A percentile compares a stretch with the other conserved stretches of the same genome.
phyloP scores from a whole-genome alignment of 2,329 filamentous ascomycete genomes.

The Bipolaris zeicola region DNA sequence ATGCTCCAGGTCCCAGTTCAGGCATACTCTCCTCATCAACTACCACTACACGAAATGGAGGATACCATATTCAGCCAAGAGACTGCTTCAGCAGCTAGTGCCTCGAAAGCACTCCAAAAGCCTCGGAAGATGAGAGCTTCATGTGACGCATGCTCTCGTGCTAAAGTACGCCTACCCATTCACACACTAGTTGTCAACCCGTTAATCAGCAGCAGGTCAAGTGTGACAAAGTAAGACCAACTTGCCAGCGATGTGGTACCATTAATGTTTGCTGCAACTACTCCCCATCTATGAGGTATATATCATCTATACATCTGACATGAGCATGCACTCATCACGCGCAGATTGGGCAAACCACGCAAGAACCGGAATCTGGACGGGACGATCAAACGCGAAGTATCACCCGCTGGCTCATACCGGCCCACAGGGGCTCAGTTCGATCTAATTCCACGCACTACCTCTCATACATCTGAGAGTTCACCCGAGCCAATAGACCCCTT shows the following conservation, averaged over 20 bases:
- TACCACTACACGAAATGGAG: constrained; percentile 33
- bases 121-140: constrained; percentile 47
- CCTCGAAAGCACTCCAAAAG: constrained; percentile 34
- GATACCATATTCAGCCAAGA: constrained; percentile 29
- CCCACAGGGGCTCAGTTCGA: constrained; percentile 37
- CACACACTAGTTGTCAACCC: neutral
- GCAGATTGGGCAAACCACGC: constrained; percentile 44
- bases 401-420: constrained; percentile 40
- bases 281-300: constrained; percentile 49
- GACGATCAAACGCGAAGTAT: constrained; percentile 43
- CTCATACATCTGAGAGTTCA: constrained; percentile 42
- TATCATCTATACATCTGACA: neutral
- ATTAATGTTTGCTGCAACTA: constrained; percentile 50
- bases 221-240: constrained; percentile 46
- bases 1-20: constrained; percentile 43
- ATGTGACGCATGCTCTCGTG: constrained; percentile 47
- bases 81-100: constrained; percentile 27
- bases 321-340: constrained; percentile 20
- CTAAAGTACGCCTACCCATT: constrained; percentile 29
- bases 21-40: constrained; percentile 27
- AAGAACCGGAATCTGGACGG: constrained; percentile 47
- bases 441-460: constrained; percentile 40
- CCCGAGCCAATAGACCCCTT: constrained; percentile 45
- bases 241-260: constrained; percentile 45
- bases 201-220: constrained; percentile 36